A percentile compares a stretch with the other conserved stretches of the same genome.
Conservation (phyloP, 1,284 basidiomycete species). For the Taiwanofungus camphoratus region DNA sequence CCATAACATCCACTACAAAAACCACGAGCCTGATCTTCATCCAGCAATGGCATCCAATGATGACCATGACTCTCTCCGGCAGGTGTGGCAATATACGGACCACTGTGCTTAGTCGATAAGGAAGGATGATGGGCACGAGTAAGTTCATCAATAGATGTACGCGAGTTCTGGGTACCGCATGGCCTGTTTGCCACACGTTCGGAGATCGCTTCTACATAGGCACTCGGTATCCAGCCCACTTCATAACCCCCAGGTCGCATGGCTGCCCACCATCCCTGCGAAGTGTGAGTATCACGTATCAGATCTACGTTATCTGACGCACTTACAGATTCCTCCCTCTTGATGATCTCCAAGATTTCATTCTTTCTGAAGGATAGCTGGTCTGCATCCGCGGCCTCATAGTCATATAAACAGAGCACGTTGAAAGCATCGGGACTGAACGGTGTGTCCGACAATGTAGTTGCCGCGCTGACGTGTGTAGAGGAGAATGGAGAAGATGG, state of each 20-base stretch:
- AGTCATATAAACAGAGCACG: conserved; percentile 64
- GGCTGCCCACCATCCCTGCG: conserved; percentile 74
- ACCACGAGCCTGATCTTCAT: conserved; percentile 9
- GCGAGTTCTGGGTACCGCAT: conserved; percentile 35
- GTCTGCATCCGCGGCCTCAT: conserved; percentile 50
- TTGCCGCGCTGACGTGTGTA: conserved; percentile 21
- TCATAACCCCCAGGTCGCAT: conserved; percentile 44
- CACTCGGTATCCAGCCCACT: conserved; percentile 66
- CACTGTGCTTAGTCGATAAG: neutral
- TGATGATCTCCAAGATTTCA: conserved; percentile 62
- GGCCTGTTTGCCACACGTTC: conserved; percentile 29
- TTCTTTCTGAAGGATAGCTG: conserved; percentile 59
- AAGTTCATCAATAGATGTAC: conserved; percentile 37
- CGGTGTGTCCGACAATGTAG: conserved; percentile 23
- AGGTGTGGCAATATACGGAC: conserved; percentile 3
- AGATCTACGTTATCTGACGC: neutral
- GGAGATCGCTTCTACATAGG: conserved; percentile 28
- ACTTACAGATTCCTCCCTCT: conserved; percentile 49
- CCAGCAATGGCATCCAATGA: conserved; percentile 10
- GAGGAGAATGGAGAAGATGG: conserved; percentile 20
- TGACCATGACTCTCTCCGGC: neutral
- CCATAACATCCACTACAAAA: neutral
- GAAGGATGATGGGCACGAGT: neutral
- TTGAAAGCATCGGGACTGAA: conserved; percentile 30
- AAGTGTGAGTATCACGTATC: neutral